phyloP scores from a whole-genome alignment of 2,329 filamentous ascomycete genomes.

The Dactylella cylindrospora region DNA sequence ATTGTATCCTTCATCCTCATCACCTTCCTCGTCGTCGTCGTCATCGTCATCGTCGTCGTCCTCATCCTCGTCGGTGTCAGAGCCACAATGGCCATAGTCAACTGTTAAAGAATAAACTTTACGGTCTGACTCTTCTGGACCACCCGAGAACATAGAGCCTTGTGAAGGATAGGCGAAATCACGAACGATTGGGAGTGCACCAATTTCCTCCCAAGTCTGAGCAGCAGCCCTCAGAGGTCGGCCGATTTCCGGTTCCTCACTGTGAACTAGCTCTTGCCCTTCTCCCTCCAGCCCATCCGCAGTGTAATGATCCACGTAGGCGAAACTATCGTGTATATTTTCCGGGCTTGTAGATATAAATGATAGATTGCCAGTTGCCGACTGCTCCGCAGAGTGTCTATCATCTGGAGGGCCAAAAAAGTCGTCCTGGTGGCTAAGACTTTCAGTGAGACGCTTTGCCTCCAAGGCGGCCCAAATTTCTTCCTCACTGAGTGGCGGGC shows the following conservation, averaged over 20 bases:
- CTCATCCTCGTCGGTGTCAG: conserved; percentile 17
- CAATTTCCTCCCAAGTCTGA: background rate
- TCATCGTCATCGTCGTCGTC: background rate
- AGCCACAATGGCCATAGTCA: conserved; percentile 13
- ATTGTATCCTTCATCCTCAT: background rate
- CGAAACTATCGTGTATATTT: too few relatives aligned
- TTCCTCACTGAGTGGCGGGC: conserved; percentile 5
- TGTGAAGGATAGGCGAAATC: conserved; percentile 30
- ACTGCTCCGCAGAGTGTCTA: too few relatives aligned
- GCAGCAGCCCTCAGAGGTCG: conserved; percentile 3
- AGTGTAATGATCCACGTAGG: too few relatives aligned
- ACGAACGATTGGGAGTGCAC: conserved; percentile 22
- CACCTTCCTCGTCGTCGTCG: background rate
- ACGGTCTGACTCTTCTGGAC: too few relatives aligned
- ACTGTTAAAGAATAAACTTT: too few relatives aligned
- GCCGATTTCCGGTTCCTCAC: conserved; percentile 26
- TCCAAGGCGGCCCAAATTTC: too few relatives aligned
- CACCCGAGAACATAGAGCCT: too few relatives aligned
- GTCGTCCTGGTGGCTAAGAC: too few relatives aligned
- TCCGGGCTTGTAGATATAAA: too few relatives aligned
- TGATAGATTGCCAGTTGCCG: too few relatives aligned
- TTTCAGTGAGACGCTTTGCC: too few relatives aligned
- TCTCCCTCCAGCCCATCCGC: background rate
- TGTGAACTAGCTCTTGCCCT: background rate
- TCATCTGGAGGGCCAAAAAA: too few relatives aligned